phyloP scores from a whole-genome alignment of 164 flowering plant species.

The Santalum album region DNA sequence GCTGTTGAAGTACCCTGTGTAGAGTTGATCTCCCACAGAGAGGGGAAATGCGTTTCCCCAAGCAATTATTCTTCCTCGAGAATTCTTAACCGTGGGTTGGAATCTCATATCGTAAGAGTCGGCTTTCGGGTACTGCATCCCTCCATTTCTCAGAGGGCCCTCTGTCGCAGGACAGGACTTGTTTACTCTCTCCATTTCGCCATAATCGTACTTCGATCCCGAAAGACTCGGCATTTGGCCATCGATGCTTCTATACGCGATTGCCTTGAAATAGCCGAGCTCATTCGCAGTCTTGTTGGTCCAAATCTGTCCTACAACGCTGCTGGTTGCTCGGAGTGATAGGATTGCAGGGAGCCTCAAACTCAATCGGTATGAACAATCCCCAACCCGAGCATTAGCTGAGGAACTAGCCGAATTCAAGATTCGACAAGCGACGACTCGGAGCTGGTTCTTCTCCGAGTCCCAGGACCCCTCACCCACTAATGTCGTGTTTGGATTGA shows the following conservation, averaged over 20 bases:
- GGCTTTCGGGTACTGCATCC: constrained; percentile 29
- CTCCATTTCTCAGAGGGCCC: constrained; percentile 10
- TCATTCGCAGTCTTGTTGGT: constrained; percentile 29
- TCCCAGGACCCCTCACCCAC: constrained; percentile 64
- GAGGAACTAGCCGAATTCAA: too few species aligned
- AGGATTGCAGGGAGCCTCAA: constrained; percentile 30
- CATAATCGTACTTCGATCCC: constrained; percentile 42
- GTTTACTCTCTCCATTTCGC: constrained; percentile 22
- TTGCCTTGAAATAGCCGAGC: constrained; percentile 33
- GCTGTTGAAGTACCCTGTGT: background rate
- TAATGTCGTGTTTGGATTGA: constrained; percentile 28
- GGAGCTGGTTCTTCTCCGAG: constrained; percentile 22
- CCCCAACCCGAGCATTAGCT: constrained; percentile 38
- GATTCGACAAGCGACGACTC: constrained; percentile 39
- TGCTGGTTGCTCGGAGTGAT: constrained; percentile 31
- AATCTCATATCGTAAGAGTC: constrained; percentile 41
- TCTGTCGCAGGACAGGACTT: constrained; percentile 25
- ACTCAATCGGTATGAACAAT: constrained; percentile 46
- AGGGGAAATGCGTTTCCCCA: constrained; percentile 36
- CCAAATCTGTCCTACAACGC: constrained; percentile 44
- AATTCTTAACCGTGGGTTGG: constrained; percentile 22
- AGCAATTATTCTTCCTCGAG: constrained; percentile 4
- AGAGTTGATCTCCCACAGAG: constrained; percentile 26
- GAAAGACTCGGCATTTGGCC: constrained; percentile 3
- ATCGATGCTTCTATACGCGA: constrained; percentile 18